Percentiles rank a stretch among this genome's conserved stretches.
Evolutionary conservation across 2,329 filamentous ascomycete species (phyloP).

Genomic region (Fusarium sp.): DNA sequence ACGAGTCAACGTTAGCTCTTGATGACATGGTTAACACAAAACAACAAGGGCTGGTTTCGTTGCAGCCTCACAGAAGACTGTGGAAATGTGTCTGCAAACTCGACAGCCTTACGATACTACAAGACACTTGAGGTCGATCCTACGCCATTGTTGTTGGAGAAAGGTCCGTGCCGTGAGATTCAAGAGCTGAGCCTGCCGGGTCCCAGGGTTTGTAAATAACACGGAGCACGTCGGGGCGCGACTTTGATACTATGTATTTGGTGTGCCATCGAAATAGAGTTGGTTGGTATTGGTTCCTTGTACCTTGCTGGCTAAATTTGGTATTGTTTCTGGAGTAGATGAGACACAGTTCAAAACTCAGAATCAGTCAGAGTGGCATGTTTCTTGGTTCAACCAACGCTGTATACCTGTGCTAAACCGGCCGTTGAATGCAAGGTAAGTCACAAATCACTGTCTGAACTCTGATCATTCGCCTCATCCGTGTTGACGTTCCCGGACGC

Average conservation of each 20-base stretch:
- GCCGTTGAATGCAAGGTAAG: constrained; percentile 18
- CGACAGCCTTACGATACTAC: constrained; percentile 29
- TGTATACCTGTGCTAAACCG: constrained; percentile 8
- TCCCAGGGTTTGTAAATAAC: constrained; percentile 5
- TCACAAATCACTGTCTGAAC: constrained; percentile 2
- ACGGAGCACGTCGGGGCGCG: not conserved
- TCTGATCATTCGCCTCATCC: not conserved
- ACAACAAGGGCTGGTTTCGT: constrained; percentile 7
- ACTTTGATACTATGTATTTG: not conserved
- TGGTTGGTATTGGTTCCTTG: constrained; percentile 1
- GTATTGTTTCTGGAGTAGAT: constrained; percentile 1
- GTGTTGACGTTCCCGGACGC: not conserved
- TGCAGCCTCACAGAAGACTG: constrained; percentile 10
- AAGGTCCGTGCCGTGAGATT: constrained; percentile 19
- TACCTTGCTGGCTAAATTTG: constrained; percentile 1
- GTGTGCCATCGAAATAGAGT: not conserved
- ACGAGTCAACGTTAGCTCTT: not conserved
- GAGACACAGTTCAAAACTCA: constrained; percentile 27
- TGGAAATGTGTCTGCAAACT: constrained; percentile 7
- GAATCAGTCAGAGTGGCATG: constrained; percentile 19
- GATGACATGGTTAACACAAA: not conserved
- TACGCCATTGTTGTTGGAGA: not conserved
- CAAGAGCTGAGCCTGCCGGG: constrained; percentile 7
- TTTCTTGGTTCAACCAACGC: constrained; percentile 27
- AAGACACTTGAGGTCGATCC: constrained; percentile 8